Conservation (phyloP, 306 rosid genomes). For the Rubus parviflorus region DNA sequence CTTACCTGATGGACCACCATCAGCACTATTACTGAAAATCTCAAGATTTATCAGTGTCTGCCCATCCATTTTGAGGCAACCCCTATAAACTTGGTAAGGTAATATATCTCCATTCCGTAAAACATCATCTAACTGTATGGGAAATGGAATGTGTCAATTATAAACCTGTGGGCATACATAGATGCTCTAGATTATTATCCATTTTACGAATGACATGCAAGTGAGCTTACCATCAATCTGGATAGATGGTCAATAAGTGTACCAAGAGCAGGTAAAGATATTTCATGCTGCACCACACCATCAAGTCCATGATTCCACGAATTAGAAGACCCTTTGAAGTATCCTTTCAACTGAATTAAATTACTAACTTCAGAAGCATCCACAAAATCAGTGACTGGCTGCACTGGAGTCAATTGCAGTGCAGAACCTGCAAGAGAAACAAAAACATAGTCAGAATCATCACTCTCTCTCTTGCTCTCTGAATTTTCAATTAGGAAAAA, state of each 20-base stretch:
- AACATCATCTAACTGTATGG: conserved; percentile 68
- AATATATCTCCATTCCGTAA: conserved; percentile 68
- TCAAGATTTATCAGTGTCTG: conserved; percentile 91
- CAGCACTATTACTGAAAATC: conserved; percentile 78
- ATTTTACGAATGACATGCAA: conserved; percentile 12
- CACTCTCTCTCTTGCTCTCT: background rate
- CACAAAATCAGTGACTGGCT: conserved; percentile 44
- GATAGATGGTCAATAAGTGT: conserved; percentile 78
- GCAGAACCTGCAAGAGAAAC: conserved; percentile 56
- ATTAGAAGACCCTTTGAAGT: conserved; percentile 69
- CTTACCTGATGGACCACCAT: conserved; percentile 84
- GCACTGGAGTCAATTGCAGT: conserved; percentile 64
- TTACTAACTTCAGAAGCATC: conserved; percentile 59
- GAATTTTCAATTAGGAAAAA: background rate
- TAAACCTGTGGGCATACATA: conserved; percentile 19
- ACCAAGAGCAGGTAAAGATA: conserved; percentile 66
- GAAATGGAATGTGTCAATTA: conserved; percentile 25
- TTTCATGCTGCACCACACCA: conserved; percentile 51
- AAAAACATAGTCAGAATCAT: conserved; percentile 22
- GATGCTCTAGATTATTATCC: background rate
- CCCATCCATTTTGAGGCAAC: conserved; percentile 96
- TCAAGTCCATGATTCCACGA: conserved; percentile 54
- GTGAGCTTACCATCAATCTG: conserved; percentile 76
- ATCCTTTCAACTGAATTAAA: conserved; percentile 59
- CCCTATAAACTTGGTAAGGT: conserved; percentile 78